Percentiles rank a stretch among this genome's conserved stretches.
Evolutionary conservation across 2,329 filamentous ascomycete genomes (phyloP).

Genomic region (Cercospora sp.): DNA sequence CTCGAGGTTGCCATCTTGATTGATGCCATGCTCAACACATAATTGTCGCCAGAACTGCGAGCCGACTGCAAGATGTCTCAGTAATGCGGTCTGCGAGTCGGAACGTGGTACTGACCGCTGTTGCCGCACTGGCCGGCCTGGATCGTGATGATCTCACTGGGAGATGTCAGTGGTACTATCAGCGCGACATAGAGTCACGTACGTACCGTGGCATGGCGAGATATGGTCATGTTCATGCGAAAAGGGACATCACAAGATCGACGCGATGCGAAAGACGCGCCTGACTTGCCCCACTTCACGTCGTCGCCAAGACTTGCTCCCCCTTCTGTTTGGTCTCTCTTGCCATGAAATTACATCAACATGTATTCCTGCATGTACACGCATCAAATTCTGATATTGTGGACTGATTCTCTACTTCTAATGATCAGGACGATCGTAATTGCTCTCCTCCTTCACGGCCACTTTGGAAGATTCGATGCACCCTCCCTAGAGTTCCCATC

Average conservation of each 20-base stretch:
- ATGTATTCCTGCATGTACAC: background rate
- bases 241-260: conserved; percentile 5
- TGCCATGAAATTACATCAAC: background rate
- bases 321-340: background rate
- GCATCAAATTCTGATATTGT: too few relatives aligned
- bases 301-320: background rate
- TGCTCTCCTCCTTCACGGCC: background rate
- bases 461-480: conserved; percentile 1
- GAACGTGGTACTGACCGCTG: conserved; percentile 70
- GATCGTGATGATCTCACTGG: conserved; percentile 97
- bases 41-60: conserved; percentile 99
- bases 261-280: conserved; percentile 14
- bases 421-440: too few relatives aligned
- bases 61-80: conserved; percentile 63
- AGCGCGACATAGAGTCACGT: background rate
- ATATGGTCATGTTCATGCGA: conserved; percentile 3
- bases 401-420: too few relatives aligned
- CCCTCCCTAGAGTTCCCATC: conserved; percentile 22
- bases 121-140: conserved; percentile 99
- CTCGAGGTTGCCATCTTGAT: conserved; percentile 92
- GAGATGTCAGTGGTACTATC: conserved; percentile 13
- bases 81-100: conserved; percentile 12
- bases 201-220: conserved; percentile 14
- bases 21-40: conserved; percentile 97
- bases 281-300: conserved; percentile 2